Evolutionary conservation across 2,329 filamentous ascomycete genomes (phyloP).

Genomic region (Tolypocladium capitatum): DNA sequence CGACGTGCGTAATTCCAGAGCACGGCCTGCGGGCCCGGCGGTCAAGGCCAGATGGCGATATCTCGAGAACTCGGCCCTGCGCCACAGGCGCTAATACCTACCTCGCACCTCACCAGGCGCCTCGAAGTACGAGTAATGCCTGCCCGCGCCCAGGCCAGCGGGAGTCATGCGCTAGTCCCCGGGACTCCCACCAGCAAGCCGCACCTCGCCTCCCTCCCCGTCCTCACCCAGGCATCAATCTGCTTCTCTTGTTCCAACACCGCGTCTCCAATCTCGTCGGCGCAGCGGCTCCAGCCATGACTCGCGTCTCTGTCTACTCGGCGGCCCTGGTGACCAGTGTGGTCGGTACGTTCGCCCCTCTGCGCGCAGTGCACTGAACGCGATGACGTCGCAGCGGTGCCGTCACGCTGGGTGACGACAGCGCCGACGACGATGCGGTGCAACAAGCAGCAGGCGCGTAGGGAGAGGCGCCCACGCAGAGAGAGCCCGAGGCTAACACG

Average conservation of each 20-base stretch:
- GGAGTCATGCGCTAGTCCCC: background rate
- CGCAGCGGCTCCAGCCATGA: slow-evolving; percentile 19
- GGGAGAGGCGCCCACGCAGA: too few relatives aligned
- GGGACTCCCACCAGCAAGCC: too few relatives aligned
- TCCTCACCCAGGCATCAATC: background rate
- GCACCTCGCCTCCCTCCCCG: background rate
- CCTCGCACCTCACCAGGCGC: too few relatives aligned
- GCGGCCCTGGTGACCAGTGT: slow-evolving; percentile 28
- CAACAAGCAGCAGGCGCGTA: too few relatives aligned
- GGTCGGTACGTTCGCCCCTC: slow-evolving; percentile 23
- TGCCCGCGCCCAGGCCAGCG: too few relatives aligned
- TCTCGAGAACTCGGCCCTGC: background rate
- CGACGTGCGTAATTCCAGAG: background rate
- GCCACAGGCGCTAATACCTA: too few relatives aligned
- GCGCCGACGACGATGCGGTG: background rate
- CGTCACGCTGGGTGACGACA: background rate
- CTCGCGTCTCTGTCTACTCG: slow-evolving; percentile 28
- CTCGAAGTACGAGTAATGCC: too few relatives aligned
- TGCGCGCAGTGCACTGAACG: background rate
- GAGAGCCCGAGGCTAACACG: slow-evolving; percentile 16
- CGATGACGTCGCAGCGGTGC: slow-evolving; percentile 12
- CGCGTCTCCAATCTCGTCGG: background rate
- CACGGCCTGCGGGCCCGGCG: background rate
- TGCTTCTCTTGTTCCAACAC: background rate
- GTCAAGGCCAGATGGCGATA: background rate